These are phyloP conservation scores for Corymbia calophylla DNA, from an alignment of 441 rosid species.

Conservation along the genomic window DNA sequence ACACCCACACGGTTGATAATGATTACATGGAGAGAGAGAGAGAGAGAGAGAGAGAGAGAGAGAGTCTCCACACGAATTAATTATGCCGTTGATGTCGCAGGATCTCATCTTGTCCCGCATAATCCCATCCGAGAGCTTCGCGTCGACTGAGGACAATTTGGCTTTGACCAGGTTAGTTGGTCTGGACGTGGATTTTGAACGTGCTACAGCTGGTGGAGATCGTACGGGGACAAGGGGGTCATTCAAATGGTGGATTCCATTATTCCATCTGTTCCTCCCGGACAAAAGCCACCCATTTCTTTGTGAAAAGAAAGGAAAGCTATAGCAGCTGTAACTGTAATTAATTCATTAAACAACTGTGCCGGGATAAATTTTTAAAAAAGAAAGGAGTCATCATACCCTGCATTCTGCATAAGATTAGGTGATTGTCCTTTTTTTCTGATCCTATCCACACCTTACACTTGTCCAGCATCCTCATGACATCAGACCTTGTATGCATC, in stretches of 20 bases:
- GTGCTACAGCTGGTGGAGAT: not conserved
- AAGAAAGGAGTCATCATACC: not conserved
- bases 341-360: not conserved
- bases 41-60: not conserved
- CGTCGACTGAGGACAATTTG: not conserved
- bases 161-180: not conserved
- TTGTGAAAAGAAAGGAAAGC: not conserved
- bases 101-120: not conserved
- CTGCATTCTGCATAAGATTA: not conserved
- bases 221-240: not conserved
- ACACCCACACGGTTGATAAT: not conserved
- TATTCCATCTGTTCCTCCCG: not conserved
- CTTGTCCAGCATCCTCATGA: not conserved
- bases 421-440: not conserved
- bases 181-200: not conserved
- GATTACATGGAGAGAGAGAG: not conserved
- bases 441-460: not conserved
- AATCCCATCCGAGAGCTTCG: not conserved
- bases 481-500: not conserved
- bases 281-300: not conserved
- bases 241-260: not conserved
- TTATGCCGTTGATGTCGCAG: not conserved
- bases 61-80: not conserved
- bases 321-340: not conserved
- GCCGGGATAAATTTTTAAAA: not conserved